Base-by-base conservation (phyloP, 2,329 filamentous ascomycete genomes). In the Aspergillus awamori region DNA sequence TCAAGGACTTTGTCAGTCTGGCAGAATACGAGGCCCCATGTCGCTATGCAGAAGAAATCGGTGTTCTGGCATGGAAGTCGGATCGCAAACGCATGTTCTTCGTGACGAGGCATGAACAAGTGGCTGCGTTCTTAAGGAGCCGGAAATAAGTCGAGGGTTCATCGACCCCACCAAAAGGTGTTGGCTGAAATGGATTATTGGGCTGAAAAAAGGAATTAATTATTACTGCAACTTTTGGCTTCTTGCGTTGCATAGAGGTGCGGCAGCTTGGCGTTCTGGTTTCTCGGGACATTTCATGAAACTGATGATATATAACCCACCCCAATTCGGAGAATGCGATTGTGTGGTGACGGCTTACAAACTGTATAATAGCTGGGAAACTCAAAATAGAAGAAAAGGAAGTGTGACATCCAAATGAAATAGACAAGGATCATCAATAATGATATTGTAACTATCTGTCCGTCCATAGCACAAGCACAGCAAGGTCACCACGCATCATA, bases 61-160 rank as follows among this genome's bases (percentile, higher is more conserved):
- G 95, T 15, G 93, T 99, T 30, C 76, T 97, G 71, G 86, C 91
- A 3, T 98, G 94, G 92, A 89, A 88, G 72, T 95, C 88, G 68
- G 90, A 96, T 72, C 81, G 82, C 57, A 89, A 88, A 74, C 86
- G 89, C 64, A 89, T 91, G 82, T 97, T 99, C 78, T 99, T 99
- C 74, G 93, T 96, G 6, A 96, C 87, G 61, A 89, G 93, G 72
- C 87, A 95, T 70, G 93, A 98, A 75, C 93, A 97, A 80, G 89
- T 99, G 64, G 85, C 88, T 61, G 87, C 89, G 63, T 98, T 91
- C 74, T 82, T 97, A 65, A 89, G 87, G 71, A 87, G 85, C 66
- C 82, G 85, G 60, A 89, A 72, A 61, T 72, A 59, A 26, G 8
- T 5, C 10, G 4, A 26, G n/a, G 26, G 17, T 51, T 36, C 33